Percentiles rank a stretch among this genome's conserved stretches.
Conservation (phyloP, 139 green algal species). For the Raphidocelis subcapitata region DNA sequence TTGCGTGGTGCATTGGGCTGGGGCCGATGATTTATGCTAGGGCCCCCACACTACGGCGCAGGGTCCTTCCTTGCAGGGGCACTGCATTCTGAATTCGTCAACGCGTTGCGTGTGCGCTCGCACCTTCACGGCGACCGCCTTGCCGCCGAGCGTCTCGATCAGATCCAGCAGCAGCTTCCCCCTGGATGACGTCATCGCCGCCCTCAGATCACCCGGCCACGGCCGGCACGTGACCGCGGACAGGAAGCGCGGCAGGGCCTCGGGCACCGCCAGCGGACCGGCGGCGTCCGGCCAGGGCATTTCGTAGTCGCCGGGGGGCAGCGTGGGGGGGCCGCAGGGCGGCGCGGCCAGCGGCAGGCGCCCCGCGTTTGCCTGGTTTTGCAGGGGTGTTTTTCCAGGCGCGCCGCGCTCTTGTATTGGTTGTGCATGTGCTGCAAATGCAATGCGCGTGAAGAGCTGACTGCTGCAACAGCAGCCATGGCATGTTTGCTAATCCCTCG, state of each 20-base stretch:
- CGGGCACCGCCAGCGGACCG: slow-evolving; percentile 33
- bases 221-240: slow-evolving; percentile 2
- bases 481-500: no score
- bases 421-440: no score
- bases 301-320: slow-evolving; percentile 8
- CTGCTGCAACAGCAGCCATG: no score
- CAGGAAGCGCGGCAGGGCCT: slow-evolving; percentile 41
- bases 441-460: no score
- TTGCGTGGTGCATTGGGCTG: no score
- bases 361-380: slow-evolving; percentile 44
- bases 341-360: slow-evolving; percentile 17
- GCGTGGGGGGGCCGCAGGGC: not conserved
- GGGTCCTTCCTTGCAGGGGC: no score
- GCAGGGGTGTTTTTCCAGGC: no score
- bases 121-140: slow-evolving; percentile 51
- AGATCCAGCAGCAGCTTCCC: slow-evolving; percentile 71
- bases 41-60: no score
- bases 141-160: slow-evolving; percentile 67
- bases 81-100: no score
- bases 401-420: no score
- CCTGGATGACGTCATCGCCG: slow-evolving; percentile 42
- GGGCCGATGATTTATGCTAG: no score
- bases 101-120: no score
- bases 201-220: slow-evolving; percentile 31
- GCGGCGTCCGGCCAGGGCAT: slow-evolving; percentile 25